Evolutionary conservation across 345 rosid species (phyloP).

Genomic region (Eucalyptus pauciflora): DNA sequence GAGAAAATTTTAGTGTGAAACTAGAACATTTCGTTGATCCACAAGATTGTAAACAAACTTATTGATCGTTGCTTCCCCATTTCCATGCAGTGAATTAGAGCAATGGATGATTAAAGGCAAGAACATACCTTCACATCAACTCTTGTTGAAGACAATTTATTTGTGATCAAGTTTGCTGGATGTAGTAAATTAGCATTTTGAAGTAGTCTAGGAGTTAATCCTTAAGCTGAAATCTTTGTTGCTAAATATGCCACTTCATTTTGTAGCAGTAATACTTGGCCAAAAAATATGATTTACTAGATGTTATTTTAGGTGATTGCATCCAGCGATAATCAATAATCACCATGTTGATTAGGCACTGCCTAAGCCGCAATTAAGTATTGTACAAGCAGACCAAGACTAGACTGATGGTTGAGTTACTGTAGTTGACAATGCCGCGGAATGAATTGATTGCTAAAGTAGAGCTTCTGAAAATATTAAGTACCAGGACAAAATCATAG

Average conservation of each 20-base stretch:
- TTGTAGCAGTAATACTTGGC: background rate
- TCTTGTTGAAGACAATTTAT: background rate
- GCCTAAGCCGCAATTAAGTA: background rate
- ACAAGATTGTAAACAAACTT: background rate
- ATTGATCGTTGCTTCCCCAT: background rate
- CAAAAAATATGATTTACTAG: background rate
- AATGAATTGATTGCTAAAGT: background rate
- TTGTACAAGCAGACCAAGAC: background rate
- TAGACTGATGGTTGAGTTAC: background rate
- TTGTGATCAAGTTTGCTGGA: background rate
- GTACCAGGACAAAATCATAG: background rate
- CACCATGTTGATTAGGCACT: background rate
- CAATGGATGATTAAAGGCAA: background rate
- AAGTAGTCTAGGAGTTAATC: background rate
- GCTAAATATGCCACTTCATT: background rate
- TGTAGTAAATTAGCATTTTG: background rate
- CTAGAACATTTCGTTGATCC: background rate
- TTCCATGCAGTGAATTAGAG: background rate
- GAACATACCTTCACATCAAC: background rate
- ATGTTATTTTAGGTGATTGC: background rate
- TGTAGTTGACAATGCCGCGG: background rate
- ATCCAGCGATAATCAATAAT: background rate
- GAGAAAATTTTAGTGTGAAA: constrained; percentile 24
- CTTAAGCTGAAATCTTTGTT: background rate
- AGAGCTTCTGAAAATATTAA: background rate